Base-by-base conservation (phyloP, 148 eudicot genomes). In the Suaeda aralocaspica region DNA sequence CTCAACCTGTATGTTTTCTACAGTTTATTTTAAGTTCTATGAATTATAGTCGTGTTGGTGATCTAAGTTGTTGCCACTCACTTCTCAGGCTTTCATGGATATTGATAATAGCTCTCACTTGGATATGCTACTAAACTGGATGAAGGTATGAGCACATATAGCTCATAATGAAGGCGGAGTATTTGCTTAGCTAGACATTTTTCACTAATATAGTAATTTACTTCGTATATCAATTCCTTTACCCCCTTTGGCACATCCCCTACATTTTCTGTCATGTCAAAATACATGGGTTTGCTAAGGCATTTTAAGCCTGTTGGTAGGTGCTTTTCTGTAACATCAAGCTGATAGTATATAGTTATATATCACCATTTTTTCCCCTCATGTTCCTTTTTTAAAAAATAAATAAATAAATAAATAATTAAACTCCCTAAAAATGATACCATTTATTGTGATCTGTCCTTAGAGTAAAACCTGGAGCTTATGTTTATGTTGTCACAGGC, bases 121-220 rank as follows among this genome's bases (percentile, higher is more conserved):
- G 81, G 90, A 85, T 76, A 77, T 90, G 92, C 95, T 93, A 73
- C 84, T 93, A 70, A 72, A 74, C 68, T 93, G 98, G 98, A 81
- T 90, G 74, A 88, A 93, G 98, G 98, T 93, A 83, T 34, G 33
- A 29, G 21, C 66, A 18, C 51, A 66, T 16, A 44, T 19, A 29
- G 13, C 31, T 34, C 31, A 39, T n/a, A 59, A 51, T 30, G 21
- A 12, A 34, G 1, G 0, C 24, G 21, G 28, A 45, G 18, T 31
- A 63, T n/a, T 24, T 30, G 30, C 24, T 45, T 56, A 29, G 26
- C 13, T 36, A 34, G 15, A 42, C 19, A 39, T 48, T 25, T 2
- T 1, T 25, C 28, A 29, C 21, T 33, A 16, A 42, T 64, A n/a
- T n/a, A n/a, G n/a, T n/a, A n/a, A n/a, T n/a, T n/a, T n/a, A n/a